Conservation (phyloP, 768 basidiomycete species). For the Collybiopsis luxurians region DNA sequence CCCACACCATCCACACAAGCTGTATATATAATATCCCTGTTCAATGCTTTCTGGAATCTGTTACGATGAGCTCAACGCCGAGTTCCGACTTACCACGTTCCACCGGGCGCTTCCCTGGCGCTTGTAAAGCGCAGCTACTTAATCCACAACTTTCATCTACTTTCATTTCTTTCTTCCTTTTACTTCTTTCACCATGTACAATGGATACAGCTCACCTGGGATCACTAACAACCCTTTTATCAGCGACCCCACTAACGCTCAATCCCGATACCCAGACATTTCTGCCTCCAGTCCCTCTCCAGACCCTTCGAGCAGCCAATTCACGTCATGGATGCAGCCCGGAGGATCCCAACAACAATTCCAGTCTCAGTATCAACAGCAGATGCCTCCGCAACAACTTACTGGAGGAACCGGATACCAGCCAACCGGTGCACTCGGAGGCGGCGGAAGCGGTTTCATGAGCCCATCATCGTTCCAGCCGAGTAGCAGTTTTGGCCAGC, state of each 20-base stretch:
- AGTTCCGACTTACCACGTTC: too few species aligned
- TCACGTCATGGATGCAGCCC: conserved; percentile 34
- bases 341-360: conserved; percentile 21
- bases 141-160: not conserved
- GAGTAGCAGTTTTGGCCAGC: conserved; percentile 55
- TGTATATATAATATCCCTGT: too few species aligned
- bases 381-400: conserved; percentile 33
- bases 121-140: too few species aligned
- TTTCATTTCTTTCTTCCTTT: not conserved
- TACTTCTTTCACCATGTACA: conserved; percentile 6
- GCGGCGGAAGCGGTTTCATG: conserved; percentile 25
- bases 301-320: conserved; percentile 26
- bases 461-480: conserved; percentile 43
- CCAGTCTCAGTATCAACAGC: conserved; percentile 28
- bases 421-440: conserved; percentile 10
- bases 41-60: too few species aligned
- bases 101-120: too few species aligned
- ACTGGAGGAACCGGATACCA: not conserved
- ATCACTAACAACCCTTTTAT: conserved; percentile 67
- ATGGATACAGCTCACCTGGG: conserved; percentile 3
- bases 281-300: conserved; percentile 23
- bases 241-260: conserved; percentile 44
- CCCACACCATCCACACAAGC: too few species aligned
- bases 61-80: too few species aligned
- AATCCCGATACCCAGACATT: conserved; percentile 66